These are phyloP conservation scores for Protea cynaroides DNA, from an alignment of 164 flowering plant genomes.

Conservation along the genomic window DNA sequence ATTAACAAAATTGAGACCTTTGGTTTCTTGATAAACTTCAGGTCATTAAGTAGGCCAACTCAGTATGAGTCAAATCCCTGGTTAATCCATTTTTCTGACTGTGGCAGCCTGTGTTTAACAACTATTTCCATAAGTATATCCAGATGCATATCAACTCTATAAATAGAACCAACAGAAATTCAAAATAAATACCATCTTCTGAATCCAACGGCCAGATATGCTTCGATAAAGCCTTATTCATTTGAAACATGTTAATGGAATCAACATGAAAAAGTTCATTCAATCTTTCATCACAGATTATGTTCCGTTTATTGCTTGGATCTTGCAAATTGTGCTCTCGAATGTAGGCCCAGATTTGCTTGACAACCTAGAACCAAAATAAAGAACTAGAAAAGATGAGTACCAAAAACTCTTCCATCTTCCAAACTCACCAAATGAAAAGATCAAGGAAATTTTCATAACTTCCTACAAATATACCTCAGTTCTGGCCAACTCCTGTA, in stretches of 20 bases:
- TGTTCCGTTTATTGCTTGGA: slow-evolving; percentile 58
- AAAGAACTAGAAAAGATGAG: not conserved
- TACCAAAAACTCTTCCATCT: slow-evolving; percentile 2
- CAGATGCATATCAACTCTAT: not conserved
- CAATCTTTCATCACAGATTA: slow-evolving; percentile 72
- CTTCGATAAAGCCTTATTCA: slow-evolving; percentile 79
- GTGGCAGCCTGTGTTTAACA: too few species aligned
- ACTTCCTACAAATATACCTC: slow-evolving; percentile 42
- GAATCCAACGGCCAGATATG: slow-evolving; percentile 75
- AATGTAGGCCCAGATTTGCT: slow-evolving; percentile 70
- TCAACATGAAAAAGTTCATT: slow-evolving; percentile 56
- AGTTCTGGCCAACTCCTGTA: slow-evolving; percentile 62
- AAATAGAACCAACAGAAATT: not conserved
- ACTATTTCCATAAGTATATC: not conserved
- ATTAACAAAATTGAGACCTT: too few species aligned
- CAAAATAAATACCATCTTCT: slow-evolving; percentile 36
- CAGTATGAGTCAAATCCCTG: too few species aligned
- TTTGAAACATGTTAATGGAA: slow-evolving; percentile 79
- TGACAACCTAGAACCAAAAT: slow-evolving; percentile 62
- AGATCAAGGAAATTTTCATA: not conserved
- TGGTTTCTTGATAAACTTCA: too few species aligned
- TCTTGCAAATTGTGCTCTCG: slow-evolving; percentile 76
- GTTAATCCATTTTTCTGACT: too few species aligned
- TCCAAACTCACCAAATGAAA: slow-evolving; percentile 1
- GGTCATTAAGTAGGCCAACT: too few species aligned